Percentiles rank a stretch among this genome's conserved stretches.
Evolutionary conservation across 2,329 filamentous ascomycete genomes (phyloP).

Genomic region (Didymella keratinophila): DNA sequence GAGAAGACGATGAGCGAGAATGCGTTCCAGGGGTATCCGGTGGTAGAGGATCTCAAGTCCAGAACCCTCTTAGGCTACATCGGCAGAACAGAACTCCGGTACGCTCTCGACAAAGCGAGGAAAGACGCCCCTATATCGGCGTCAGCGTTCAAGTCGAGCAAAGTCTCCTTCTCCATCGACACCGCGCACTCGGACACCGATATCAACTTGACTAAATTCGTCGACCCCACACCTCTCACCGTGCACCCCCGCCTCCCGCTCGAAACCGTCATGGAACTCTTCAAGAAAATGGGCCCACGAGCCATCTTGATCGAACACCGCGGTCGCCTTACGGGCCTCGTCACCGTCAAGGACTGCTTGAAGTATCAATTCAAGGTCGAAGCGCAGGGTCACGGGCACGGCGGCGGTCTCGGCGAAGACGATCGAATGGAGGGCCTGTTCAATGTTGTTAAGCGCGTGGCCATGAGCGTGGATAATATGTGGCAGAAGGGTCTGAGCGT

Average conservation of each 20-base stretch:
- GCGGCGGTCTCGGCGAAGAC: slow-evolving; percentile 22
- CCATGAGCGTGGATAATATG: slow-evolving; percentile 26
- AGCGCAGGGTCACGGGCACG: slow-evolving; percentile 70
- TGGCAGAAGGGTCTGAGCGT: slow-evolving; percentile 22
- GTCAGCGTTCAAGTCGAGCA: slow-evolving; percentile 54
- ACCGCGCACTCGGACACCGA: too few species aligned
- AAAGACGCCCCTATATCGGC: slow-evolving; percentile 62
- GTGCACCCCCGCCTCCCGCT: slow-evolving; percentile 90
- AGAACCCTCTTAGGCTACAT: slow-evolving; percentile 89
- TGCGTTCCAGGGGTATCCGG: slow-evolving; percentile 90
- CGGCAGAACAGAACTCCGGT: slow-evolving; percentile 87
- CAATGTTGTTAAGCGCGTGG: slow-evolving; percentile 23
- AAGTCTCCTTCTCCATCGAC: slow-evolving; percentile 56
- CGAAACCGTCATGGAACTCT: slow-evolving; percentile 98
- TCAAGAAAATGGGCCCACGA: slow-evolving; percentile 95
- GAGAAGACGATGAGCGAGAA: slow-evolving; percentile 79
- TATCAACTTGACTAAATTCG: slow-evolving; percentile 84
- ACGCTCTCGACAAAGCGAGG: slow-evolving; percentile 83
- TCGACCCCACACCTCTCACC: slow-evolving; percentile 87
- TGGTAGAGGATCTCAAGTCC: slow-evolving; percentile 76
- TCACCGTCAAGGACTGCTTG: slow-evolving; percentile 96
- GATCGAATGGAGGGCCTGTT: slow-evolving; percentile 44
- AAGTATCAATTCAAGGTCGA: slow-evolving; percentile 98
- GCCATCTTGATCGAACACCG: slow-evolving; percentile 93
- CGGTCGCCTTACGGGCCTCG: slow-evolving; percentile 80